phyloP scores from a whole-genome alignment of 1,139 yeast genomes.

The Martiniozyma asiatica region DNA sequence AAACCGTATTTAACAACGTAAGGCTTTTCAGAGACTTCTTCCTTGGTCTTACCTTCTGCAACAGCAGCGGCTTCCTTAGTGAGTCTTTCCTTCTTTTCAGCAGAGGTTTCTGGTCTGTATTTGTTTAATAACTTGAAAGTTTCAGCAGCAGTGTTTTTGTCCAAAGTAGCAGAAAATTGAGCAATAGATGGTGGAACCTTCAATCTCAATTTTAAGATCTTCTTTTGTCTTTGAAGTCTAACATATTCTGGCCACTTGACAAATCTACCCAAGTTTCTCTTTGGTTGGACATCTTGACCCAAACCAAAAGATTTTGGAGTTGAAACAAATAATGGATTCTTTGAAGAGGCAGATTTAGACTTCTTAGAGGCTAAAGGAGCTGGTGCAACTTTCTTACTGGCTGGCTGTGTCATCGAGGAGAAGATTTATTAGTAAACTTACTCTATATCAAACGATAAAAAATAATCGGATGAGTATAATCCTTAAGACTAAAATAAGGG shows the following conservation, averaged over 20 bases:
- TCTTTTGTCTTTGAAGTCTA: constrained; percentile 95
- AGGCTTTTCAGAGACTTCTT: constrained; percentile 94
- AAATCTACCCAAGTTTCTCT: constrained; percentile 88
- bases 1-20: constrained; percentile 93
- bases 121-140: constrained; percentile 94
- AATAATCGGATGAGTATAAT: constrained; percentile 13
- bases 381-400: constrained; percentile 78
- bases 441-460: too few species aligned
- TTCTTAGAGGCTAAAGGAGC: constrained; percentile 48
- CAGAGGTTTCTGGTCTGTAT: constrained; percentile 95
- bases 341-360: constrained; percentile 19
- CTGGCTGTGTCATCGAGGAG: constrained; percentile 74
- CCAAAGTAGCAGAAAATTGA: constrained; percentile 90
- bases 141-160: constrained; percentile 97
- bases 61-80: constrained; percentile 98
- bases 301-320: constrained; percentile 92
- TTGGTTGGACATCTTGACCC: constrained; percentile 92
- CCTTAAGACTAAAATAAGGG: constrained; percentile 13
- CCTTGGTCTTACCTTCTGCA: constrained; percentile 94
- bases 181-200: constrained; percentile 98
- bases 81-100: constrained; percentile 97
- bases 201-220: constrained; percentile 85
- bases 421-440: constrained; percentile 17
- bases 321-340: constrained; percentile 64
- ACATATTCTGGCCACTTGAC: constrained; percentile 99